Evolutionary conservation across 257 asterid species (phyloP), one percentile per base, ranked within the genome.

Genomic region (Cinchona pubescens): DNA sequence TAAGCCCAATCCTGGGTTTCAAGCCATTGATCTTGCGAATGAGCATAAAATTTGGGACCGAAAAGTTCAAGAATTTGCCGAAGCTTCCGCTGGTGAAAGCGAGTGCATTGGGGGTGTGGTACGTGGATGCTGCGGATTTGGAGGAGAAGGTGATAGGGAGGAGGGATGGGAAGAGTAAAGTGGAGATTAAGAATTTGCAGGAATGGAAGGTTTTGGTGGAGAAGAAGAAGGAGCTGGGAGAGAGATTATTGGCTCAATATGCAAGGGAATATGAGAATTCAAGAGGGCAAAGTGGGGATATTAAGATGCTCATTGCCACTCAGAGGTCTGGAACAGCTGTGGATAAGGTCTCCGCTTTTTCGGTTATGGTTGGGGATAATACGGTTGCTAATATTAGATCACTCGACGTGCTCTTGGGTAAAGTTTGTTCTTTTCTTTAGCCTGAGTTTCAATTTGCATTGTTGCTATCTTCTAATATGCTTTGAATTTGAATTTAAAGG

Each of bases 291-390:
- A 87, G 83, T 79, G 97, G 96, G 45, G 97, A 92, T 83, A 92
- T 92, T 30, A 95, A 92, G 87, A 92, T 95, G 98, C 87, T 95
- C 51, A 71, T 85, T 37, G 85, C 96, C 45, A 91, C 99, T 0
- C 94, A 89, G 89, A 86, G 97, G 88, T 89, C 99, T 0, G 98
- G 98, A 43, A 94, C 98, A 3, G 97, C 98, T 53, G 95, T 96
- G 0, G 98, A 94, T 74, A 94, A 90, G 88, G 97, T 94, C 18
- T 94, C 98, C 0, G 98, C 97, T 2, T 81, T 94, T 79, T 82
- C 98, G 6, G 97, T 95, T 56, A 73, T 92, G 92, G 86, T 91
- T 79, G 98, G 98, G 66, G 98, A 95, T 76, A 95, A 92, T 82
- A 87, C 99, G 0, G 84, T 90, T 55, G 97, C 97, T 10, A 95